Conservation (phyloP, 495 filamentous ascomycete species). For the Echria macrotheca region DNA sequence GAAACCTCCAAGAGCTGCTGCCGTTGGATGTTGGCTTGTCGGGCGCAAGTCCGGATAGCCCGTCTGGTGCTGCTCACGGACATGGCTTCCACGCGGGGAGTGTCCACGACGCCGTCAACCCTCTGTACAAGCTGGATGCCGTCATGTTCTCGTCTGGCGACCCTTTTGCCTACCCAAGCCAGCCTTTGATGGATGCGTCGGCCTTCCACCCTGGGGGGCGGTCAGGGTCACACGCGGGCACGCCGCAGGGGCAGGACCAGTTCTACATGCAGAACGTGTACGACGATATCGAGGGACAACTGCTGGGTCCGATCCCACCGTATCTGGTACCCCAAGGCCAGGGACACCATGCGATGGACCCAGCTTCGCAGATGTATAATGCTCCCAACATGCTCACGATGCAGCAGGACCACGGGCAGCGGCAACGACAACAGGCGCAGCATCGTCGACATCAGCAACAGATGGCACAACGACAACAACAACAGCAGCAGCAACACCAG, state of each 20-base stretch:
- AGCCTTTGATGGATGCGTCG: slow-evolving; percentile 61
- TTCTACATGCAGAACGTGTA: slow-evolving; percentile 40
- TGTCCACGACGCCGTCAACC: slow-evolving; percentile 33
- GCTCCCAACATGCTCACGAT: slow-evolving; percentile 17
- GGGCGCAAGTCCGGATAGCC: slow-evolving; percentile 20
- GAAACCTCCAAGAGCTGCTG: slow-evolving; percentile 27
- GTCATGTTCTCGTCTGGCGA: slow-evolving; percentile 93
- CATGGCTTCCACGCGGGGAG: slow-evolving; percentile 15
- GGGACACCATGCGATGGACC: slow-evolving; percentile 30
- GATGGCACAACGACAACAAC: slow-evolving; percentile 24
- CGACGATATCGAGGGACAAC: slow-evolving; percentile 44
- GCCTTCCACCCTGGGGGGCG: slow-evolving; percentile 18
- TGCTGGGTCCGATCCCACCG: slow-evolving; percentile 41
- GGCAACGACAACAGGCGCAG: slow-evolving; percentile 10
- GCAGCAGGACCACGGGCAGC: slow-evolving; percentile 17
- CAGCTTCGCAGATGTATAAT: slow-evolving; percentile 34
- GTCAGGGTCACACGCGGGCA: slow-evolving; percentile 15
- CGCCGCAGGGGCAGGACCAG: slow-evolving; percentile 24
- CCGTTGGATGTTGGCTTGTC: slow-evolving; percentile 26
- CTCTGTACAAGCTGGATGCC: slow-evolving; percentile 67
- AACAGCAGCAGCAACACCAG: slow-evolving; percentile 8
- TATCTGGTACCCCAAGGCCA: slow-evolving; percentile 39
- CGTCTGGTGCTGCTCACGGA: slow-evolving; percentile 17
- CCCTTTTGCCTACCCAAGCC: slow-evolving; percentile 84
- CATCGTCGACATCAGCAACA: slow-evolving; percentile 21